Percentiles rank a stretch among this genome's conserved stretches.
These are phyloP conservation scores for Hydnomerulius pinastri DNA, from an alignment of 768 basidiomycete genomes.

Conservation along the genomic window DNA sequence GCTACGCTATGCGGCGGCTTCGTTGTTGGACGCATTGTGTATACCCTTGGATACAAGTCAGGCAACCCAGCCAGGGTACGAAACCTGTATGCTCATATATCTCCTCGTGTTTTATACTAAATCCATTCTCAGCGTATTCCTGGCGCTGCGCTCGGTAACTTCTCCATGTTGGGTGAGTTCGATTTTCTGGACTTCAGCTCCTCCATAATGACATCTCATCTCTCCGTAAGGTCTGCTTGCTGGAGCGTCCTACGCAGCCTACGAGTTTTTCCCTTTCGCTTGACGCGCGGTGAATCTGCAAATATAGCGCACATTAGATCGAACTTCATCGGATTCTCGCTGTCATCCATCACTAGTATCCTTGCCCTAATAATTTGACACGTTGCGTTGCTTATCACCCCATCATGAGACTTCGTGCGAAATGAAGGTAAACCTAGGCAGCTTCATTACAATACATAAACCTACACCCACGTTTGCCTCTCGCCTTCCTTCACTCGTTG, in stretches of 20 bases:
- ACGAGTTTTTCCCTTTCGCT: slow-evolving; percentile 24
- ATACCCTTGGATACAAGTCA: slow-evolving; percentile 47
- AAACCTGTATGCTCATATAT: background rate
- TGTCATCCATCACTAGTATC: too few relatives aligned
- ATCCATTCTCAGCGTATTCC: slow-evolving; percentile 17
- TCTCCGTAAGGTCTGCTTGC: slow-evolving; percentile 24
- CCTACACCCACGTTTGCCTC: too few relatives aligned
- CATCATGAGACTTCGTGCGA: too few relatives aligned
- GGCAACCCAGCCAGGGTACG: slow-evolving; percentile 45
- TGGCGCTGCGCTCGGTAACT: slow-evolving; percentile 15
- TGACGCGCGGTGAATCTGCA: background rate
- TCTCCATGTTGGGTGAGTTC: slow-evolving; percentile 22
- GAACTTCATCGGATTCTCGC: too few relatives aligned
- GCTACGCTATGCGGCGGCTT: slow-evolving; percentile 44
- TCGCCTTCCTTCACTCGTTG: too few relatives aligned
- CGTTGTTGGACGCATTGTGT: slow-evolving; percentile 42
- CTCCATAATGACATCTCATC: background rate
- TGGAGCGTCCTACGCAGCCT: slow-evolving; percentile 31
- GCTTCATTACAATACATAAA: too few relatives aligned
- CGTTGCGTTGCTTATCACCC: too few relatives aligned
- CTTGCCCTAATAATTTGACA: too few relatives aligned
- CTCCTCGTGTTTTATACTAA: slow-evolving; percentile 8
- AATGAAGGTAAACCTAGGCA: too few relatives aligned
- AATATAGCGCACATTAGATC: too few relatives aligned
- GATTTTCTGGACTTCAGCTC: background rate